phyloP scores from a whole-genome alignment of 108 stramenopile genomes.

The Skeletonema menzelii region DNA sequence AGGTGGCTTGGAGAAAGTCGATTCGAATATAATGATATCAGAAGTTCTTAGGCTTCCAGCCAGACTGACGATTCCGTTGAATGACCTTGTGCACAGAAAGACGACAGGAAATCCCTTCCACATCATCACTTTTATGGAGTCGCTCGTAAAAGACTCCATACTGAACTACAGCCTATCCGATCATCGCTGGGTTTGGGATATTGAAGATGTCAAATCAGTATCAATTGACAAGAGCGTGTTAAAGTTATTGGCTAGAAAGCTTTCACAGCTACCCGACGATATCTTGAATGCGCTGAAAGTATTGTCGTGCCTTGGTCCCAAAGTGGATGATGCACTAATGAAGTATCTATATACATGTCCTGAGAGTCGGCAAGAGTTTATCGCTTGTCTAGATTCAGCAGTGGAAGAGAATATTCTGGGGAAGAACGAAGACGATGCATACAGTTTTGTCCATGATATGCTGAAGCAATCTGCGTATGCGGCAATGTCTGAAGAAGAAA shows the following conservation, averaged over 20 bases:
- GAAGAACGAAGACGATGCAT: background rate
- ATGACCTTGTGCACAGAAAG: constrained; percentile 9
- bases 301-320: constrained; percentile 12
- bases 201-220: background rate
- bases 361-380: background rate
- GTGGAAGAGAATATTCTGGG: constrained; percentile 5
- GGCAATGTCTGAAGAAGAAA: constrained; percentile 1
- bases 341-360: background rate
- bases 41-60: constrained; percentile 6
- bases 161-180: constrained; percentile 3
- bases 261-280: background rate
- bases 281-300: constrained; percentile 1
- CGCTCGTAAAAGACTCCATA: constrained; percentile 4
- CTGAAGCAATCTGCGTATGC: constrained; percentile 9
- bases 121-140: constrained; percentile 9
- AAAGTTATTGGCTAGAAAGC: constrained; percentile 5
- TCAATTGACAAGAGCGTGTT: constrained; percentile 5
- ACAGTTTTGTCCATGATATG: constrained; percentile 20
- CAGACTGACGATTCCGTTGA: constrained; percentile 6
- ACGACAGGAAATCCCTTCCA: constrained; percentile 22
- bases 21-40: constrained; percentile 7
- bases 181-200: constrained; percentile 21
- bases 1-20: background rate
- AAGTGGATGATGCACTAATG: constrained; percentile 5
- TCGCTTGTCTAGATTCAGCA: background rate